Base-by-base conservation (phyloP, 495 filamentous ascomycete species). In the Tuber brumale region DNA sequence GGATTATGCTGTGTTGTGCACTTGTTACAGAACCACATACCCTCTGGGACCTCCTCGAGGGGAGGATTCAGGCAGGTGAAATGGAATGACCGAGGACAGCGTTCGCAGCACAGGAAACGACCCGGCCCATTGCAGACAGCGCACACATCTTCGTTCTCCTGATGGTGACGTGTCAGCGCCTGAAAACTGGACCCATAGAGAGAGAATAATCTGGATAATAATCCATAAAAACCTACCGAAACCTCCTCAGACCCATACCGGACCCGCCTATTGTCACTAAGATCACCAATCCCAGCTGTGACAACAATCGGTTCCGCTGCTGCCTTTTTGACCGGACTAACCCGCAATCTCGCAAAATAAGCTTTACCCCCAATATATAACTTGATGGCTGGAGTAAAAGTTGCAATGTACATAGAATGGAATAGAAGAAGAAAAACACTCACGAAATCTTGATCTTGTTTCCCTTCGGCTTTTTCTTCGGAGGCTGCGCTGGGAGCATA, bases 141-240 rank as follows among this genome's bases (percentile, higher is more conserved):
- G 85, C 95, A 99, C 80, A 91, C 89, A 79, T 99, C 95, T 78
- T 93, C 92, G 82, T 97, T 97, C 71, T 96, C 92, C 80, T 92
- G 70, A 69, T 66, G 57, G 27, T 73, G 48, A 79, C 89, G 85
- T 90, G 86, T 80, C 66, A 80, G 78, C 70, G 73, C 72, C 70
- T 21, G 16, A 39, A 66, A 35, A 39, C 57, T 76, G 45, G 66
- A 42, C 31, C 21, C 71, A 45, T n/a, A 71, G 35, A 39, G 43
- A 72, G 69, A 70, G 35, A 39, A 74, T 31, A 44, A 71, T 46
- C 16, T n/a, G 42, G 27, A 43, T 46, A 45, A 69, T 46, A 76
- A 74, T 76, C 57, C 71, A 72, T 74, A 72, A 74, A 72, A 73
- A 80, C 81, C 57, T 81, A 82, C 81, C 70, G 81, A 82, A 74